Conservation (phyloP, 805 yeast species). For the Metschnikowia santaceciliae region DNA sequence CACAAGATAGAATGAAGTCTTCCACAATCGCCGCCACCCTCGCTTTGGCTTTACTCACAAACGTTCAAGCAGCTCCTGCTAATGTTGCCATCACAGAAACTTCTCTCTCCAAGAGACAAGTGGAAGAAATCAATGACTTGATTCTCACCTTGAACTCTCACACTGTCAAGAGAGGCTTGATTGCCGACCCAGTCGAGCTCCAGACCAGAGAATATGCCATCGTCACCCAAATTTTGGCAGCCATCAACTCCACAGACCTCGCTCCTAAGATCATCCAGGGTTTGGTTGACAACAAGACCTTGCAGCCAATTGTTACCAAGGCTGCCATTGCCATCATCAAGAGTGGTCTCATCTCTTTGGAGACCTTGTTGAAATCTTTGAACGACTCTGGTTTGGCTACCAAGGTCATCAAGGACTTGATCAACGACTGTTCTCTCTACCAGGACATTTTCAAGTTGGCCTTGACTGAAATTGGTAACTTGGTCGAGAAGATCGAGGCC, state of each 20-base stretch:
- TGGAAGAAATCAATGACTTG: conserved; percentile 22
- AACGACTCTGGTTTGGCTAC: conserved; percentile 41
- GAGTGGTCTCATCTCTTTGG: conserved; percentile 29
- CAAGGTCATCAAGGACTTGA: conserved; percentile 31
- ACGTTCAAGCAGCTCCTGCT: conserved; percentile 19
- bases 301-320: conserved; percentile 27
- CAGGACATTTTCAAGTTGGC: conserved; percentile 37
- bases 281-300: conserved; percentile 29
- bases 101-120: conserved; percentile 17
- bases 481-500: conserved; percentile 25
- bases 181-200: conserved; percentile 21
- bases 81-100: conserved; percentile 7
- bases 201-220: conserved; percentile 36
- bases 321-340: conserved; percentile 29
- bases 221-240: conserved; percentile 38
- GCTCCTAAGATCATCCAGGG: conserved; percentile 35
- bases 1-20: conserved; percentile 11
- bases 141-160: conserved; percentile 27
- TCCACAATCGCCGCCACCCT: conserved; percentile 15
- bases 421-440: conserved; percentile 37
- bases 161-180: conserved; percentile 28
- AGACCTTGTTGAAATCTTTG: conserved; percentile 37
- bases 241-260: conserved; percentile 33
- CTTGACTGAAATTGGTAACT: conserved; percentile 25
- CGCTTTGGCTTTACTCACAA: conserved; percentile 16